phyloP scores from a whole-genome alignment of 2,329 filamentous ascomycete species.

The Neonectria sp. region DNA sequence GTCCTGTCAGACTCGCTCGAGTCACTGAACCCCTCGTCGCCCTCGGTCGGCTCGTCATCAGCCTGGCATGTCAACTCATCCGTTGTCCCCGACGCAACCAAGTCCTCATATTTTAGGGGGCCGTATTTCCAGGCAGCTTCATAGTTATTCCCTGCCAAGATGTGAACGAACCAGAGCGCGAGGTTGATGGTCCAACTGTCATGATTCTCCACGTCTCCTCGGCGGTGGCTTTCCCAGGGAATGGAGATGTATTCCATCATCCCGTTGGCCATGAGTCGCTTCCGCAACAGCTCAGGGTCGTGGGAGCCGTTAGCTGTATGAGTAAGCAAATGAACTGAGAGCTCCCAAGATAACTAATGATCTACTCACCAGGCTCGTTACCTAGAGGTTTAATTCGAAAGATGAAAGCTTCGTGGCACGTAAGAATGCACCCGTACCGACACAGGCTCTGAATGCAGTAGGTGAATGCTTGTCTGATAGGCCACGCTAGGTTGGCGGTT shows the following conservation, averaged over 20 bases:
- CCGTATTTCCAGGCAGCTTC: constrained; percentile 29
- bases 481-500: constrained; percentile 15
- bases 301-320: too few species aligned
- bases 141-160: constrained; percentile 32
- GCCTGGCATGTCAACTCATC: too few species aligned
- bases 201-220: not conserved
- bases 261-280: constrained; percentile 24
- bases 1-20: too few species aligned
- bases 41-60: too few species aligned
- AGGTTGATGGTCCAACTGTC: constrained; percentile 33
- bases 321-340: too few species aligned
- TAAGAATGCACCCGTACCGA: constrained; percentile 37
- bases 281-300: too few species aligned
- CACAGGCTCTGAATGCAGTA: constrained; percentile 36
- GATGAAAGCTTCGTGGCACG: constrained; percentile 36
- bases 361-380: not conserved
- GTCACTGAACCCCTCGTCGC: too few species aligned
- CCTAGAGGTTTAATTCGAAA: constrained; percentile 19
- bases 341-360: too few species aligned
- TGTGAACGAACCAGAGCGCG: constrained; percentile 37
- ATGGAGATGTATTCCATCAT: constrained; percentile 37
- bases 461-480: constrained; percentile 34
- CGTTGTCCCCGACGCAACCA: too few species aligned
- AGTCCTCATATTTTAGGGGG: constrained; percentile 5
- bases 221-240: constrained; percentile 32